Percentiles rank a stretch among this genome's conserved stretches.
These are phyloP conservation scores for Didymella exigua DNA, from an alignment of 2,329 filamentous ascomycete genomes.

Conservation along the genomic window DNA sequence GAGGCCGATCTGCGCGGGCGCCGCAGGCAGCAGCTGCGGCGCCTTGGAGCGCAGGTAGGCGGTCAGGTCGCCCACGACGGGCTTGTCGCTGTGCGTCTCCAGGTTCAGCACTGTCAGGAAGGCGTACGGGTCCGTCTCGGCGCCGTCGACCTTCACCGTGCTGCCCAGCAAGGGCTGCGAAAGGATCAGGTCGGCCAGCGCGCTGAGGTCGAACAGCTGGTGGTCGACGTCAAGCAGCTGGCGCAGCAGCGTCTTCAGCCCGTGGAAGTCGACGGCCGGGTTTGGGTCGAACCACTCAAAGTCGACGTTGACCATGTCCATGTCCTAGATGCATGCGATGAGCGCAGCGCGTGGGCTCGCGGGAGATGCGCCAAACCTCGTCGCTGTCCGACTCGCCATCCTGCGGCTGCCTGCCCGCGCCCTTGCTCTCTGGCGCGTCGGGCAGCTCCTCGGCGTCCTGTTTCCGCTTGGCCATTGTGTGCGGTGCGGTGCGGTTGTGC, in stretches of 20 bases:
- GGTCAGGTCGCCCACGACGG: conserved; percentile 71
- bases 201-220: conserved; percentile 84
- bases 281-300: conserved; percentile 99
- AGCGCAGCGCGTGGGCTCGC: conserved; percentile 10
- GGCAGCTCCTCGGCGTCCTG: conserved; percentile 44
- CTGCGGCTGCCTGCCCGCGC: conserved; percentile 31
- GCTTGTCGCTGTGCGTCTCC: conserved; percentile 74
- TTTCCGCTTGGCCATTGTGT: conserved; percentile 47
- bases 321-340: conserved; percentile 65
- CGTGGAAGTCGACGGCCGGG: conserved; percentile 88
- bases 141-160: conserved; percentile 96
- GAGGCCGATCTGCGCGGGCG: conserved; percentile 70
- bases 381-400: conserved; percentile 48
- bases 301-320: conserved; percentile 91
- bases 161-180: conserved; percentile 87
- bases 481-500: conserved; percentile 11
- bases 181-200: conserved; percentile 82
- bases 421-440: conserved; percentile 39
- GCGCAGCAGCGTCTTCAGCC: conserved; percentile 84
- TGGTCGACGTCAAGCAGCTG: conserved; percentile 92
- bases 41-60: conserved; percentile 67
- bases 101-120: conserved; percentile 89
- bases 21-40: conserved; percentile 44
- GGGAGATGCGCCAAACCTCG: conserved; percentile 36
- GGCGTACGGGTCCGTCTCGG: conserved; percentile 89